Percentiles rank a stretch among this genome's conserved stretches.
phyloP scores from a whole-genome alignment of 2,329 filamentous ascomycete genomes.

The Alternaria dauci region DNA sequence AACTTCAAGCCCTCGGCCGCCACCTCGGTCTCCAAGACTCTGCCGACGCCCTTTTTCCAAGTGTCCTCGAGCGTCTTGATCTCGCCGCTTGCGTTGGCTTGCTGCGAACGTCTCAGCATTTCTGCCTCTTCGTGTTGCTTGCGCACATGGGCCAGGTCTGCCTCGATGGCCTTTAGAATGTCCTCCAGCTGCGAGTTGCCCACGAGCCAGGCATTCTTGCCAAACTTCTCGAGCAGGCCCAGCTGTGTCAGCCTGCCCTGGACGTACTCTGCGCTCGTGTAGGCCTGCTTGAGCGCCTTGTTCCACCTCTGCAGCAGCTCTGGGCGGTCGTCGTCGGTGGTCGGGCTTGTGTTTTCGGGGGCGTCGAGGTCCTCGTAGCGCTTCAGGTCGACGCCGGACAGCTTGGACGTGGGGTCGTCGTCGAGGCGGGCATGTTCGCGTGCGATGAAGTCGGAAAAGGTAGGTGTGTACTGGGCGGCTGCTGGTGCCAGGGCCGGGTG shows the following conservation, averaged over 20 bases:
- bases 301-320: conserved; percentile 58
- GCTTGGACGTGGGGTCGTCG: conserved; percentile 57
- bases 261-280: conserved; percentile 67
- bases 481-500: conserved; percentile 66
- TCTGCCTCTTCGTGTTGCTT: conserved; percentile 78
- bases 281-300: conserved; percentile 62
- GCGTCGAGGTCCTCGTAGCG: conserved; percentile 84
- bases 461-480: conserved; percentile 57
- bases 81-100: conserved; percentile 77
- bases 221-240: conserved; percentile 77
- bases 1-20: conserved; percentile 74
- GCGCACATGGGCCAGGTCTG: conserved; percentile 73
- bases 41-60: conserved; percentile 81
- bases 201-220: conserved; percentile 91
- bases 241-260: conserved; percentile 67
- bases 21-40: conserved; percentile 85
- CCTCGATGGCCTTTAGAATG: conserved; percentile 73
- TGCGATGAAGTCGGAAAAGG: conserved; percentile 71
- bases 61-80: conserved; percentile 75
- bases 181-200: conserved; percentile 82
- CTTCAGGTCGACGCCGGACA: conserved; percentile 72
- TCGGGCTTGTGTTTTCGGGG: conserved; percentile 53
- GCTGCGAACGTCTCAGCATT: conserved; percentile 70
- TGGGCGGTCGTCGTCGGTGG: conserved; percentile 49
- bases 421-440: conserved; percentile 74